A percentile compares a stretch with the other conserved stretches of the same genome.
Conservation (phyloP, 225 moss, liverwort and hornwort species). For the Pleurozium schreberi region DNA sequence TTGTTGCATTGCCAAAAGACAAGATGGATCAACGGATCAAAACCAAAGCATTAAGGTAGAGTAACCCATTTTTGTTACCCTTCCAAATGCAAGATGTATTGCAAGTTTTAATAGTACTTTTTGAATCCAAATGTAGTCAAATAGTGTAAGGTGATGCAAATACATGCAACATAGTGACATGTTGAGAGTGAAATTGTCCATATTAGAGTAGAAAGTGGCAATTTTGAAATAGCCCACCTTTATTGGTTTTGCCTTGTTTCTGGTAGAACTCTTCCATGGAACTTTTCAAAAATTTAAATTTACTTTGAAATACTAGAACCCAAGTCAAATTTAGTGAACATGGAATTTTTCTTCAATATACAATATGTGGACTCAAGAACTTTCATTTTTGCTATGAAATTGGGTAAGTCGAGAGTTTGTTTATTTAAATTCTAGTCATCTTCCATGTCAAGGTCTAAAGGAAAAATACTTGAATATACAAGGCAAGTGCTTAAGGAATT, state of each 20-base stretch:
- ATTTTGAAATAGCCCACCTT: background rate
- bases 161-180: background rate
- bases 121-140: background rate
- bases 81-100: background rate
- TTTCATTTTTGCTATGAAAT: background rate
- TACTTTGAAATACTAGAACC: background rate
- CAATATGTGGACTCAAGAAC: no score
- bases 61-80: background rate
- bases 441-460: background rate
- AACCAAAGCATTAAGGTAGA: background rate
- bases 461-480: background rate
- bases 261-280: background rate
- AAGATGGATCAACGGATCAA: slow-evolving; percentile 1
- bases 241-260: background rate
- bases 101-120: background rate
- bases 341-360: background rate
- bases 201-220: background rate
- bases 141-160: background rate
- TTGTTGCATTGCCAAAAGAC: slow-evolving; percentile 72
- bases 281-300: background rate
- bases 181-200: background rate
- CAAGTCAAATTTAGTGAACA: background rate
- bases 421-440: background rate
- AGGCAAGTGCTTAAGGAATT: background rate
- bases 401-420: background rate